These are phyloP conservation scores for Wallacemonas sp. DNA, from an alignment of 208 protist genomes.

Conservation along the genomic window DNA sequence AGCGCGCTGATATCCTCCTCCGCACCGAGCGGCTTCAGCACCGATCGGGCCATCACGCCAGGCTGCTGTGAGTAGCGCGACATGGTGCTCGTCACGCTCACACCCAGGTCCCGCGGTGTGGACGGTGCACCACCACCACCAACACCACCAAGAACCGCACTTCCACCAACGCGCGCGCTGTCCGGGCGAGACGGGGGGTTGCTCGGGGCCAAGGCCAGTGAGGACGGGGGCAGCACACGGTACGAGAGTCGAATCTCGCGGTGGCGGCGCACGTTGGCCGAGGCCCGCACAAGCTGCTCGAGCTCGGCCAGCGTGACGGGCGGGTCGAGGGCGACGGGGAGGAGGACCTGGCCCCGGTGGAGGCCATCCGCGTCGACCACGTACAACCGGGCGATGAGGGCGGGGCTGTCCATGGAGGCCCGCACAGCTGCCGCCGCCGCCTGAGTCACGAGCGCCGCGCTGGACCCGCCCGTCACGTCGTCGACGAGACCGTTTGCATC, in stretches of 20 bases:
- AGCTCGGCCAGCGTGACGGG: conserved; percentile 36
- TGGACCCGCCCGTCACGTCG: not conserved
- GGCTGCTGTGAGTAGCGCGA: conserved; percentile 19
- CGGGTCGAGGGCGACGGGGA: conserved; percentile 25
- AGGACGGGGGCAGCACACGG: conserved; percentile 24
- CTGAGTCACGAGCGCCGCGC: not conserved
- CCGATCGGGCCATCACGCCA: not conserved
- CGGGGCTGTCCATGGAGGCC: not conserved
- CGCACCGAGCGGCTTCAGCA: conserved; percentile 13
- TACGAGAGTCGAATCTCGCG: conserved; percentile 41
- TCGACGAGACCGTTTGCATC: not conserved
- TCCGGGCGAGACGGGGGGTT: conserved; percentile 1
- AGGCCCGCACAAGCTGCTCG: conserved; percentile 28
- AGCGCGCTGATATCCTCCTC: conserved; percentile 29
- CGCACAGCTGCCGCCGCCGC: conserved; percentile 6
- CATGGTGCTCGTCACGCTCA: conserved; percentile 11
- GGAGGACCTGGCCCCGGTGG: conserved; percentile 6
- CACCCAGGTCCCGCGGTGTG: not conserved
- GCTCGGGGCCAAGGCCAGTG: not conserved
- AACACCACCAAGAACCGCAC: not conserved
- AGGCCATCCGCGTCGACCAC: conserved; percentile 10
- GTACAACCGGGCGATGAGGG: conserved; percentile 3
- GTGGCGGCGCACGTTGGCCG: conserved; percentile 21
- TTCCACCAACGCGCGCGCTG: not conserved
- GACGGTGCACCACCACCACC: not conserved